These are phyloP conservation scores for Spergularia bocconei DNA, from an alignment of 148 eudicot species.

Conservation along the genomic window DNA sequence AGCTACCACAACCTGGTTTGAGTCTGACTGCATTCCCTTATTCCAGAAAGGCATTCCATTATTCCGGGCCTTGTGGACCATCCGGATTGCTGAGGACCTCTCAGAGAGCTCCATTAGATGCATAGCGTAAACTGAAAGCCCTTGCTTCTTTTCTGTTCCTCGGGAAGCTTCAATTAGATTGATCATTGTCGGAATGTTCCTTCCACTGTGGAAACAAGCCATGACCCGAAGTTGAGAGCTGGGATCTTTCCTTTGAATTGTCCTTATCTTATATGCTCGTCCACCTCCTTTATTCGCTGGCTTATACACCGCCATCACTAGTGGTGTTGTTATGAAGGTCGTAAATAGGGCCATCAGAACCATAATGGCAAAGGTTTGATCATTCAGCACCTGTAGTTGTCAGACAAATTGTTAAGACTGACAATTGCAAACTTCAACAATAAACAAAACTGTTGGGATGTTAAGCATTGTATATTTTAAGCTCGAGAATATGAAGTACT, in stretches of 20 bases:
- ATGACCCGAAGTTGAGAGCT: constrained; percentile 53
- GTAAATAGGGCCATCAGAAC: constrained; percentile 81
- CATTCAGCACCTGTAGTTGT: constrained; percentile 58
- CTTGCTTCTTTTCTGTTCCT: constrained; percentile 55
- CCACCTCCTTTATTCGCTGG: constrained; percentile 45
- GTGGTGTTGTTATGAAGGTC: constrained; percentile 75
- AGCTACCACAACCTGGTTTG: constrained; percentile 65
- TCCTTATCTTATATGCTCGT: constrained; percentile 43
- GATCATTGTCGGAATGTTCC: constrained; percentile 60
- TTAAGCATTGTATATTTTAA: background rate
- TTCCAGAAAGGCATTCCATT: constrained; percentile 80
- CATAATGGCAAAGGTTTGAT: constrained; percentile 80
- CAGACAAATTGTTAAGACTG: background rate
- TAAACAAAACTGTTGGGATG: background rate
- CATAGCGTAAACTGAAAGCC: constrained; percentile 71
- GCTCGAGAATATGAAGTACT: background rate
- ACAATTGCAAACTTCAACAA: background rate
- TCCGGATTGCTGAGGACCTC: constrained; percentile 74
- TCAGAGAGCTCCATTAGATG: constrained; percentile 86
- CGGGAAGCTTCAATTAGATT: constrained; percentile 71
- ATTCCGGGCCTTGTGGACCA: constrained; percentile 71
- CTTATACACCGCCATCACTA: constrained; percentile 62
- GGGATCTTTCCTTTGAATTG: constrained; percentile 51
- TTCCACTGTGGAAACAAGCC: constrained; percentile 60
- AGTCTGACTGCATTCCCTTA: constrained; percentile 32